These are phyloP conservation scores for Saturnispora besseyi DNA, from an alignment of 805 yeast species.

Conservation along the genomic window DNA sequence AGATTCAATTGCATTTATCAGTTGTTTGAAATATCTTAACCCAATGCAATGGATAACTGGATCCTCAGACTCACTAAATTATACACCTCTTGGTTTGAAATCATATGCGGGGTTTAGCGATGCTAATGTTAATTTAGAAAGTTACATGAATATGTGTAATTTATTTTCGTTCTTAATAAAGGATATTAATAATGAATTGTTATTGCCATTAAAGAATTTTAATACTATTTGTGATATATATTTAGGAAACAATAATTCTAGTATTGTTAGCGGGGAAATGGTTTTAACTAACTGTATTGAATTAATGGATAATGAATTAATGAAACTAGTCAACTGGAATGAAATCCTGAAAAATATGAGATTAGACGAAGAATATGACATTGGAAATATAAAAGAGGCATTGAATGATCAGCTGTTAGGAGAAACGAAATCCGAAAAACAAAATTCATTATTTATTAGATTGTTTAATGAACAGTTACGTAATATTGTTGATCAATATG, in stretches of 20 bases:
- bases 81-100: constrained; percentile 22
- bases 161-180: constrained; percentile 23
- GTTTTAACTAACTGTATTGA: not conserved
- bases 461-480: not conserved
- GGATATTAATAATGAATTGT: not conserved
- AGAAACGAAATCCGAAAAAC: not conserved
- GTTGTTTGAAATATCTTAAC: constrained; percentile 18
- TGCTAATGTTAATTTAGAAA: constrained; percentile 18
- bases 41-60: constrained; percentile 6
- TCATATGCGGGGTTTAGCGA: constrained; percentile 24
- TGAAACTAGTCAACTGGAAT: not conserved
- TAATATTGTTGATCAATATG: not conserved
- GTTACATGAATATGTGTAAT: constrained; percentile 25
- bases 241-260: not conserved
- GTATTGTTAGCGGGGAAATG: not conserved
- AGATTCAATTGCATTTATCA: constrained; percentile 18
- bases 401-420: no score
- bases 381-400: not conserved
- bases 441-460: not conserved
- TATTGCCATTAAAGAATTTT: not conserved
- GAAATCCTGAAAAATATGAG: not conserved
- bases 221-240: not conserved
- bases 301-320: not conserved
- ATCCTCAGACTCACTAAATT: constrained; percentile 19
- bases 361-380: not conserved